Evolutionary conservation across 1,284 basidiomycete genomes (phyloP).

Genomic region (Tausonia pullulans): DNA sequence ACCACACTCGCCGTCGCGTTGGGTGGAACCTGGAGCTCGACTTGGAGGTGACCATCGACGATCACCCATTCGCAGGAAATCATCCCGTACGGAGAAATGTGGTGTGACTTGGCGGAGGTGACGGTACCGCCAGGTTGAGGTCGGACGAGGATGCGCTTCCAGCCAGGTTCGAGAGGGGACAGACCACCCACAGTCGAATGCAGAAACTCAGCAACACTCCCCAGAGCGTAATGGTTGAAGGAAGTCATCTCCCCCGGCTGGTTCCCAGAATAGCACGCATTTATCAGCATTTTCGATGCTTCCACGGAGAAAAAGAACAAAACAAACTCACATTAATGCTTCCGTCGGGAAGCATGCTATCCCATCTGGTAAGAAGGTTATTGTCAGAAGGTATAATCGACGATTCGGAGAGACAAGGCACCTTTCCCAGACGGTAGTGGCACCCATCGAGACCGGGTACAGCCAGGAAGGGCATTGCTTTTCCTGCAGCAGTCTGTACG

Average conservation of each 20-base stretch:
- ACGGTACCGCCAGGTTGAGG: constrained; percentile 30
- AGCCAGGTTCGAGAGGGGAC: constrained; percentile 23
- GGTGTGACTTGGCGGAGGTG: constrained; percentile 21
- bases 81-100: constrained; percentile 22
- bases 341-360: constrained; percentile 26
- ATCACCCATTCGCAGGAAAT: constrained; percentile 14
- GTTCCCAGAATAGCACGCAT: too few species aligned
- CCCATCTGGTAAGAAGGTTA: constrained; percentile 27
- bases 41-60: constrained; percentile 12
- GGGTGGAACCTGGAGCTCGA: neutral
- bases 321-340: too few species aligned
- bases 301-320: too few species aligned
- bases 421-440: too few species aligned
- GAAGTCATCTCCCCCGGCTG: constrained; percentile 29
- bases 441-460: constrained; percentile 29
- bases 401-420: too few species aligned
- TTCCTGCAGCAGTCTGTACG: constrained; percentile 33
- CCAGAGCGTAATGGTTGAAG: constrained; percentile 34
- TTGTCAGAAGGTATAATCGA: too few species aligned
- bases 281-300: too few species aligned
- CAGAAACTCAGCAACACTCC: constrained; percentile 28
- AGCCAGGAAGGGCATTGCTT: constrained; percentile 28
- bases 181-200: constrained; percentile 28
- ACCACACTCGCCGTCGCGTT: neutral
- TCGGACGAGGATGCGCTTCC: constrained; percentile 22